phyloP scores from a whole-genome alignment of 2,329 filamentous ascomycete species.

The Elsinoe fawcettii region DNA sequence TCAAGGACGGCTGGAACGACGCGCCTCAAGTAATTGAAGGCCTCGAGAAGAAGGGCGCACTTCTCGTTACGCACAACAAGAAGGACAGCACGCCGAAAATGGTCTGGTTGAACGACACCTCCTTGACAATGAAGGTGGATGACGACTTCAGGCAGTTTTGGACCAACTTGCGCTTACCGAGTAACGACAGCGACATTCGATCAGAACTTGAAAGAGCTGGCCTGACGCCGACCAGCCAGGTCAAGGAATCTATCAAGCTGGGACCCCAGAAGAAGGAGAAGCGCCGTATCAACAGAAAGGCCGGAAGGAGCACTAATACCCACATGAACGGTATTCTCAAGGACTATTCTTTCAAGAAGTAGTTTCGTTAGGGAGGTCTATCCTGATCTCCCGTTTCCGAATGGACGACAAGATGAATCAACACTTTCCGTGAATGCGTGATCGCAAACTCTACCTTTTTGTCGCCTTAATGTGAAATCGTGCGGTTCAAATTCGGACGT shows the following conservation, averaged over 20 bases:
- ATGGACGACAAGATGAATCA: not conserved
- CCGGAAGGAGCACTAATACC: slow-evolving; percentile 75
- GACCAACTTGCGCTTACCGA: slow-evolving; percentile 70
- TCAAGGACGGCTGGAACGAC: slow-evolving; percentile 92
- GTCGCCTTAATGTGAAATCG: too few species aligned
- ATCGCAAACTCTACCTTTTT: too few species aligned
- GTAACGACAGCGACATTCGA: slow-evolving; percentile 63
- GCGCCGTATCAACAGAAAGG: slow-evolving; percentile 64
- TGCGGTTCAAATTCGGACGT: not conserved
- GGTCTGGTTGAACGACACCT: slow-evolving; percentile 80
- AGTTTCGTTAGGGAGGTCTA: not conserved
- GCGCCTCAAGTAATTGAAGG: slow-evolving; percentile 70
- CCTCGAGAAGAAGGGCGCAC: slow-evolving; percentile 68
- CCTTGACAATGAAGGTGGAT: slow-evolving; percentile 56
- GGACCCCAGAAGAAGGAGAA: slow-evolving; percentile 56
- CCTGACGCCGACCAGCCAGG: slow-evolving; percentile 76
- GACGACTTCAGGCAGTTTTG: slow-evolving; percentile 77
- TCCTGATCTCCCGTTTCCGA: not conserved
- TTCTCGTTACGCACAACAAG: slow-evolving; percentile 82
- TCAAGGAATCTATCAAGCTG: slow-evolving; percentile 53
- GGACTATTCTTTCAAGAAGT: slow-evolving; percentile 49
- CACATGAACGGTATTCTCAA: slow-evolving; percentile 79
- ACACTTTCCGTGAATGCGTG: not conserved
- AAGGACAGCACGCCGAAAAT: slow-evolving; percentile 82
- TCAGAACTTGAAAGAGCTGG: slow-evolving; percentile 68